Conservation (phyloP, 768 basidiomycete species). For the Hypholoma sublateritium region DNA sequence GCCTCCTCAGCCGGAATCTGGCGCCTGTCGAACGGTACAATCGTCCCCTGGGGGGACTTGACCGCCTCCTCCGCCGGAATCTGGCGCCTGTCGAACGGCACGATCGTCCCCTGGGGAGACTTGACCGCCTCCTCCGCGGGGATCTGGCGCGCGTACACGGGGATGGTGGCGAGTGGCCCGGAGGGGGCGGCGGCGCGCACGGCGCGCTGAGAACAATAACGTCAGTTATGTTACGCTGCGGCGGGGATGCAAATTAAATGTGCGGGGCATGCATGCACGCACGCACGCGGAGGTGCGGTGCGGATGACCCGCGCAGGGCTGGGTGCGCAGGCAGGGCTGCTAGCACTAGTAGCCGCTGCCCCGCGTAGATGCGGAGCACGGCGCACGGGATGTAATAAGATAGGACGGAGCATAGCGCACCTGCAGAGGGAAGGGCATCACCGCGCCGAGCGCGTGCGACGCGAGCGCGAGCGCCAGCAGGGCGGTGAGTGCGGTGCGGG, state of each 20-base stretch:
- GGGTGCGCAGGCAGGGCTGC: no score
- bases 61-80: constrained; percentile 23
- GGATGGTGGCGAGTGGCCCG: constrained; percentile 15
- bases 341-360: no score
- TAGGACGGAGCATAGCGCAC: constrained; percentile 24
- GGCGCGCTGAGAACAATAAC: constrained; percentile 12
- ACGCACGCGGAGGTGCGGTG: no score
- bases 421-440: constrained; percentile 44
- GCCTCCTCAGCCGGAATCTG: constrained; percentile 13
- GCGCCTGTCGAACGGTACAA: constrained; percentile 14
- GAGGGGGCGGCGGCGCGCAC: constrained; percentile 12
- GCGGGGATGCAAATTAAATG: not conserved
- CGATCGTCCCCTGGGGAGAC: constrained; percentile 19
- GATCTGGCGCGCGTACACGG: constrained; percentile 16
- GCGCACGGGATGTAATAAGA: not conserved
- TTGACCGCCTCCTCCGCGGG: constrained; percentile 13
- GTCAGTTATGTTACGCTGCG: not conserved
- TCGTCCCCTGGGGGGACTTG: constrained; percentile 18
- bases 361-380: not conserved
- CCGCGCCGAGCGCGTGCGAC: constrained; percentile 40
- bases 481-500: constrained; percentile 36
- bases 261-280: no score
- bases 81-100: constrained; percentile 10
- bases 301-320: no score
- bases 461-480: constrained; percentile 42